These are phyloP conservation scores for Mallotus japonicus DNA, from an alignment of 441 rosid species.

Conservation along the genomic window DNA sequence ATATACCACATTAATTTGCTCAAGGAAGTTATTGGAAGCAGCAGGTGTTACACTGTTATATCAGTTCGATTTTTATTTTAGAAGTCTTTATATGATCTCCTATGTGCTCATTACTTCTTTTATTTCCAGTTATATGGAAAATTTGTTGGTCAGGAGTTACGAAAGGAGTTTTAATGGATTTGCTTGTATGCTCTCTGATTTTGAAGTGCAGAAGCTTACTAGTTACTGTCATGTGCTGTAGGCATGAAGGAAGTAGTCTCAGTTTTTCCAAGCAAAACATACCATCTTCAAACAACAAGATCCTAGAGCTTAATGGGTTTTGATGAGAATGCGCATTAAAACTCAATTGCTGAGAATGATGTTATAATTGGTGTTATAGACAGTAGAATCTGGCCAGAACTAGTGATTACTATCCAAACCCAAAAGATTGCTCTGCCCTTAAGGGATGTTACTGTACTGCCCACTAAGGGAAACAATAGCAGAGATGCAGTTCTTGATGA, in stretches of 20 bases:
- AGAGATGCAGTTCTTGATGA: not conserved
- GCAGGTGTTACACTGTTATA: slow-evolving; percentile 18
- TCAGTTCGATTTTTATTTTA: too few relatives aligned
- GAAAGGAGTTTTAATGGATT: slow-evolving; percentile 49
- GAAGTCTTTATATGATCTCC: too few relatives aligned
- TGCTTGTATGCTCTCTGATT: slow-evolving; percentile 37
- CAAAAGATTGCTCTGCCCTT: slow-evolving; percentile 7
- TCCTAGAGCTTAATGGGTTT: slow-evolving; percentile 80
- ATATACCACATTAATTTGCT: slow-evolving; percentile 41
- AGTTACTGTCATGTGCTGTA: slow-evolving; percentile 34
- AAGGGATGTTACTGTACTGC: not conserved
- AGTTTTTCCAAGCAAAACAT: slow-evolving; percentile 53
- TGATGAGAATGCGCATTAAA: slow-evolving; percentile 30
- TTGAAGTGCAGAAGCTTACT: too few relatives aligned
- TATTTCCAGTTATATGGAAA: slow-evolving; percentile 26
- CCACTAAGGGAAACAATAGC: not conserved
- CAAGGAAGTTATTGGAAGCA: slow-evolving; percentile 27
- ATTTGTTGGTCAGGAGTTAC: slow-evolving; percentile 45
- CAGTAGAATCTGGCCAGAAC: slow-evolving; percentile 55
- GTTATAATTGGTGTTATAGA: slow-evolving; percentile 38
- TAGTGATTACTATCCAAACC: slow-evolving; percentile 29
- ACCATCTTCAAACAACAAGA: slow-evolving; percentile 71
- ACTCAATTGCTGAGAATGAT: slow-evolving; percentile 33
- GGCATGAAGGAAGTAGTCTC: slow-evolving; percentile 58
- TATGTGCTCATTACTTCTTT: not conserved